phyloP scores from a whole-genome alignment of 2,329 filamentous ascomycete species.

The Hawksworthiomyces lignivorus region DNA sequence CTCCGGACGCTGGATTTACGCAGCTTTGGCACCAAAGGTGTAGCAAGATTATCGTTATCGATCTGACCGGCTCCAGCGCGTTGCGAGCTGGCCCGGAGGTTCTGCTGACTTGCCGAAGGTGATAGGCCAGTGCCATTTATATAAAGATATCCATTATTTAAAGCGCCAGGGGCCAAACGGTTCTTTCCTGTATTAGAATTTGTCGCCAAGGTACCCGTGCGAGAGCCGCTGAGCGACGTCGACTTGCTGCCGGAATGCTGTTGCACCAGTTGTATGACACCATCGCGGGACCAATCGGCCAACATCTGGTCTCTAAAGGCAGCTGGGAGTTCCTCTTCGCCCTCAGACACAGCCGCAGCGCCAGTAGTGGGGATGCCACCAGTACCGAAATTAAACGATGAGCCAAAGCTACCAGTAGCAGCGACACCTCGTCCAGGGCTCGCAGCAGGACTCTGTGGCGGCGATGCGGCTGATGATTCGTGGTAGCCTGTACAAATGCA shows the following conservation, averaged over 20 bases:
- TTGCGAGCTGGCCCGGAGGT: slow-evolving; percentile 41
- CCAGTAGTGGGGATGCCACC: neutral
- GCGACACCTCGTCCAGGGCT: slow-evolving; percentile 54
- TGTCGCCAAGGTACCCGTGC: slow-evolving; percentile 51
- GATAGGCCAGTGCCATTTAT: slow-evolving; percentile 27
- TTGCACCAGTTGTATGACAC: slow-evolving; percentile 55
- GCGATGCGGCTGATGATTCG: slow-evolving; percentile 43
- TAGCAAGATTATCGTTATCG: slow-evolving; percentile 17
- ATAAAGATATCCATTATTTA: slow-evolving; percentile 8
- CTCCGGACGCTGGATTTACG: slow-evolving; percentile 50
- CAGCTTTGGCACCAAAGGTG: slow-evolving; percentile 29
- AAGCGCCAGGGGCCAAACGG: too few species aligned
- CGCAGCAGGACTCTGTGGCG: slow-evolving; percentile 59
- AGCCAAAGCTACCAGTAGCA: neutral
- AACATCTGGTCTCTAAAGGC: slow-evolving; percentile 69
- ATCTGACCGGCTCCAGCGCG: slow-evolving; percentile 22
- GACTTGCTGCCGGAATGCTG: slow-evolving; percentile 59
- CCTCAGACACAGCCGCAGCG: slow-evolving; percentile 21
- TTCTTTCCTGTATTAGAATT: too few species aligned
- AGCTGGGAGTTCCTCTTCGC: slow-evolving; percentile 52
- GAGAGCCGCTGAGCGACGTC: slow-evolving; percentile 69
- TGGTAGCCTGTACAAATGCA: slow-evolving; percentile 67
- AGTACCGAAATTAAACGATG: slow-evolving; percentile 4
- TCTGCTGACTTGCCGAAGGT: slow-evolving; percentile 42
- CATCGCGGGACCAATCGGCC: slow-evolving; percentile 70